phyloP scores from a whole-genome alignment of 768 basidiomycete species.

The Lanmaoa rubissima region DNA sequence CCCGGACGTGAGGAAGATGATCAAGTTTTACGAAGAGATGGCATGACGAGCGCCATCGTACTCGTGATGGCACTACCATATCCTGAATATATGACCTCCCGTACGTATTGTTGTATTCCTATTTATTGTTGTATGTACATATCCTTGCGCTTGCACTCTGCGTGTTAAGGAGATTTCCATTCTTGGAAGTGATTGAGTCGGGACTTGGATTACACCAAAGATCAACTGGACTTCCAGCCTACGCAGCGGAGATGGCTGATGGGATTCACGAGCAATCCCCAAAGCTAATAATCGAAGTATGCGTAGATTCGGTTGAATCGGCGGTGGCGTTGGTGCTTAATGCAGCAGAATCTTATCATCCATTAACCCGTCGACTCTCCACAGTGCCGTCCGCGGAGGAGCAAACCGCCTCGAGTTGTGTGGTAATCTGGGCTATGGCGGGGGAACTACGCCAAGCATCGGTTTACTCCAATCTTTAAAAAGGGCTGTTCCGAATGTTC shows the following conservation, averaged over 20 bases:
- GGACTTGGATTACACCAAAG: neutral
- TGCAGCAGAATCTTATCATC: neutral
- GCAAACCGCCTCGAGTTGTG: conserved; percentile 80
- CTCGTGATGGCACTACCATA: neutral
- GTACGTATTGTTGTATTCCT: neutral
- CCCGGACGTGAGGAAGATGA: conserved; percentile 57
- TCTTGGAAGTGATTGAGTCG: neutral
- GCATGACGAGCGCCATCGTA: conserved; percentile 8
- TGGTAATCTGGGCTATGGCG: conserved; percentile 65
- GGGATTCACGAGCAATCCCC: conserved; percentile 1
- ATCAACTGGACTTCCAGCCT: neutral
- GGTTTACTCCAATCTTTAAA: conserved; percentile 65
- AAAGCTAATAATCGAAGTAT: conserved; percentile 51
- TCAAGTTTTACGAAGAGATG: conserved; percentile 57
- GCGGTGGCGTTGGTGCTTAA: conserved; percentile 53
- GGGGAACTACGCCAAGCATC: conserved; percentile 80
- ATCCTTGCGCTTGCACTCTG: neutral
- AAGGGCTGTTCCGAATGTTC: conserved; percentile 44
- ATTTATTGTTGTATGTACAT: neutral
- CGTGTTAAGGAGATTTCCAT: neutral
- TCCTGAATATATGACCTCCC: neutral
- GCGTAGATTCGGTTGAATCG: conserved; percentile 75
- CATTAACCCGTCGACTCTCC: conserved; percentile 4
- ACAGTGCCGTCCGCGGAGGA: conserved; percentile 67
- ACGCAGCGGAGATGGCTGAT: conserved; percentile 7